Percentiles rank a stretch among this genome's conserved stretches.
phyloP scores from a whole-genome alignment of 169 alveolate species.

The Plasmodium yoelii region DNA sequence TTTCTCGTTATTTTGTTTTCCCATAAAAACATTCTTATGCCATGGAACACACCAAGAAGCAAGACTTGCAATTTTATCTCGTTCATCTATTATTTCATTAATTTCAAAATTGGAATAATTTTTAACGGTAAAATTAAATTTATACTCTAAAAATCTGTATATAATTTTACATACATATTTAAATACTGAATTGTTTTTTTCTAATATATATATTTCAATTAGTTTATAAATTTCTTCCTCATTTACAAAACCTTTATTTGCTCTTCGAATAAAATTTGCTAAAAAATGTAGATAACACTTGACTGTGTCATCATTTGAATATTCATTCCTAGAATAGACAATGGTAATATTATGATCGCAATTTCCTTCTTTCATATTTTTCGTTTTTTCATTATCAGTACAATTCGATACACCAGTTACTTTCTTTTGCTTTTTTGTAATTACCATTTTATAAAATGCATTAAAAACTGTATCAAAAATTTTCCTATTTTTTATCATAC shows the following conservation, averaged over 20 bases:
- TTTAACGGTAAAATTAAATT: slow-evolving; percentile 34
- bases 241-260: slow-evolving; percentile 33
- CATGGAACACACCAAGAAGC: slow-evolving; percentile 65
- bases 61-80: slow-evolving; percentile 22
- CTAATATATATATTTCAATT: slow-evolving; percentile 62
- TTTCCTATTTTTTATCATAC: slow-evolving; percentile 46
- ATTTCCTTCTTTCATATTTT: neutral
- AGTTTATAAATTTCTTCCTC: slow-evolving; percentile 51
- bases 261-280: slow-evolving; percentile 51
- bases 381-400: neutral
- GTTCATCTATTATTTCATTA: slow-evolving; percentile 13
- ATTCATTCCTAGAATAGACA: slow-evolving; percentile 59
- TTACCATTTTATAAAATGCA: slow-evolving; percentile 45
- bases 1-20: neutral
- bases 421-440: slow-evolving; percentile 59
- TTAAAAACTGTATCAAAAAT: slow-evolving; percentile 62
- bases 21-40: slow-evolving; percentile 4
- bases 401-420: neutral
- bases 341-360: slow-evolving; percentile 1
- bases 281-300: slow-evolving; percentile 68
- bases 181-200: slow-evolving; percentile 37
- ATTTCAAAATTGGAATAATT: slow-evolving; percentile 38
- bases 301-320: slow-evolving; percentile 56
- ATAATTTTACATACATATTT: slow-evolving; percentile 71
- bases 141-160: slow-evolving; percentile 48